Percentiles rank a stretch among this genome's conserved stretches.
Evolutionary conservation across 257 asterid genomes (phyloP).

Genomic region (Ehretia macrophylla): DNA sequence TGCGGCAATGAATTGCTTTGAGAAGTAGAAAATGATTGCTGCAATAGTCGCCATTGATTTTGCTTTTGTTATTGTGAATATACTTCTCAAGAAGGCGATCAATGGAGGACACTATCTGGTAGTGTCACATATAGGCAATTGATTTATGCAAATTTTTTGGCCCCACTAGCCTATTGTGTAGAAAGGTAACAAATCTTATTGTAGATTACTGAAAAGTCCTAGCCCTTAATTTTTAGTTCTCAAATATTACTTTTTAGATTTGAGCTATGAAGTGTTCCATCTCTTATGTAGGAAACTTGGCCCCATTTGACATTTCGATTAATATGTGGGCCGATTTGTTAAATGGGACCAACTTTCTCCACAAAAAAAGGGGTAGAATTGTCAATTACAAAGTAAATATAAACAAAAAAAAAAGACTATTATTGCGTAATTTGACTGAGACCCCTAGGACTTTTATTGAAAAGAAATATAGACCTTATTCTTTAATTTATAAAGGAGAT

Average conservation of each 20-base stretch:
- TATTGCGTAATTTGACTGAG: too few species aligned
- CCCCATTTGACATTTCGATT: constrained; percentile 38
- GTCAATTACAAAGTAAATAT: too few species aligned
- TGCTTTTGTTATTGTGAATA: constrained; percentile 33
- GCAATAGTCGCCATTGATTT: constrained; percentile 46
- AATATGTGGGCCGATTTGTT: constrained; percentile 23
- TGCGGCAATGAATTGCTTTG: background rate
- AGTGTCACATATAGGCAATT: constrained; percentile 47
- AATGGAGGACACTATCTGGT: constrained; percentile 33
- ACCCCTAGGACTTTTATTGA: too few species aligned
- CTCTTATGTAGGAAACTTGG: constrained; percentile 45
- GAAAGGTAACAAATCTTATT: constrained; percentile 40
- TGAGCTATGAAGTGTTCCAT: too few species aligned
- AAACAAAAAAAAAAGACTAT: too few species aligned
- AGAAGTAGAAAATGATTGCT: constrained; percentile 32
- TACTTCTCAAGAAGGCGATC: constrained; percentile 46
- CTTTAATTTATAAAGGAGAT: too few species aligned
- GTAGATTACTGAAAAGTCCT: too few species aligned
- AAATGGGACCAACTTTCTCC: too few species aligned
- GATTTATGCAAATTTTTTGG: constrained; percentile 37
- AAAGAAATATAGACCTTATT: too few species aligned
- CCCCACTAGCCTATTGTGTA: constrained; percentile 46
- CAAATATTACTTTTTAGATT: too few species aligned
- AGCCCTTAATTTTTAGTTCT: background rate
- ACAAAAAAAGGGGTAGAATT: too few species aligned